Evolutionary conservation across 352 stramenopile genomes (phyloP), one percentile per base, ranked within the genome.

Genomic region (Phytophthora pisi): DNA sequence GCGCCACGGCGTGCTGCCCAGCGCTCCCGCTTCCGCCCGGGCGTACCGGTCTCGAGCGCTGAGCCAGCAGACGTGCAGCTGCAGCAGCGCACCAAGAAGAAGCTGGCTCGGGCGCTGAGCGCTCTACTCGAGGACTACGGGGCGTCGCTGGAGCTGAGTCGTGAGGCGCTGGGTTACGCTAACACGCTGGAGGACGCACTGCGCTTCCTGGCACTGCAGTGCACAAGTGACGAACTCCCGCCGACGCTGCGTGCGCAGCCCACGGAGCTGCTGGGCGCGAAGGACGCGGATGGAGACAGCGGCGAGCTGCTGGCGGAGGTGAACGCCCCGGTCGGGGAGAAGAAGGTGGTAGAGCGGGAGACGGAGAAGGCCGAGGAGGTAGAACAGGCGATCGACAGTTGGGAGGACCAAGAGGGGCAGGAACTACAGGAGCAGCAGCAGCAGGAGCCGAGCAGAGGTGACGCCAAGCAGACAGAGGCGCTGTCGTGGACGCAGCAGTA

Each of bases 401-500:
- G 16, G n/a, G 42, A 56, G 6, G 28, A 56, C 15, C 20, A 64
- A 26, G 26, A 77, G 51, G 38, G 56, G 9, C 51, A 78, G 15
- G 4, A 45, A 11, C 47, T 31, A 38, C 20, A 64, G 40, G 55
- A 77, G 47, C 43, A 57, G 9, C 51, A 57, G 9, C 51, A 78
- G 10, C 6, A 46, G 15, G 50, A 75, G n/a, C 43, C 53, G 6
- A 63, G 66, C 0, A 60, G 73, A 38, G 51, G 26, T 0, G 45
- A 58, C 9, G 51, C 26, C 5, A 61, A 68, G 23, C 36, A 62
- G 13, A 77, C 28, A 0, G 51, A 78, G 15, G 83, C 82, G 45
- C 70, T 89, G 54, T 84, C 83, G 31, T 95, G 86, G 86, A 95
- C 86, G 16, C 80, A 91, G 68, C 78, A 81, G 51, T 95, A 95